Conservation (phyloP, 345 rosid species). For the Lumnitzera littorea region DNA sequence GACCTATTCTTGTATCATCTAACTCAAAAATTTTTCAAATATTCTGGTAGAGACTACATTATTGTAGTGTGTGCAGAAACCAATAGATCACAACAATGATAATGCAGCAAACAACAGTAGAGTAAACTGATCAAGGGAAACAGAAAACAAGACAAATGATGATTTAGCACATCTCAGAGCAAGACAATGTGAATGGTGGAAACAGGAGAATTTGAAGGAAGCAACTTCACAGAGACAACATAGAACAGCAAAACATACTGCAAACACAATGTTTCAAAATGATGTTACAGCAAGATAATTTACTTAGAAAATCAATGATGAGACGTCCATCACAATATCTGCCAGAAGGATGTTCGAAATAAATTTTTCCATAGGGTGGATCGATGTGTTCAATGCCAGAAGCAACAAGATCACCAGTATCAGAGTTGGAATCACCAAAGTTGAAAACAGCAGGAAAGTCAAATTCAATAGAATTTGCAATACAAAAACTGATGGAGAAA, state of each 20-base stretch:
- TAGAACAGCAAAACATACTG: too few relatives aligned
- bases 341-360: constrained; percentile 60
- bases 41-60: too few relatives aligned
- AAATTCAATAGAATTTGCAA: constrained; percentile 34
- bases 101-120: neutral
- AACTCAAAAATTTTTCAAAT: too few relatives aligned
- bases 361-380: constrained; percentile 59
- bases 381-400: constrained; percentile 54
- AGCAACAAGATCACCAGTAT: constrained; percentile 71
- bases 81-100: neutral
- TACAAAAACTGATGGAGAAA: constrained; percentile 24
- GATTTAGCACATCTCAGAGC: too few relatives aligned
- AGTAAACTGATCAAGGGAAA: too few relatives aligned
- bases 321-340: constrained; percentile 91
- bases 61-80: neutral
- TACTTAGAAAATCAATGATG: constrained; percentile 70
- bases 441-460: constrained; percentile 66
- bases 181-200: too few relatives aligned
- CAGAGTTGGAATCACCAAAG: constrained; percentile 94
- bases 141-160: too few relatives aligned
- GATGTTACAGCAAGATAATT: constrained; percentile 3
- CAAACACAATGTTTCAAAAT: neutral
- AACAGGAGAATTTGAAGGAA: too few relatives aligned
- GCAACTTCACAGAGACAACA: too few relatives aligned
- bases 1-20: too few relatives aligned